Percentiles rank a stretch among this genome's conserved stretches.
phyloP scores from a whole-genome alignment of 371 early-diverging fungal genomes.

The Zopfochytrium polystomum region DNA sequence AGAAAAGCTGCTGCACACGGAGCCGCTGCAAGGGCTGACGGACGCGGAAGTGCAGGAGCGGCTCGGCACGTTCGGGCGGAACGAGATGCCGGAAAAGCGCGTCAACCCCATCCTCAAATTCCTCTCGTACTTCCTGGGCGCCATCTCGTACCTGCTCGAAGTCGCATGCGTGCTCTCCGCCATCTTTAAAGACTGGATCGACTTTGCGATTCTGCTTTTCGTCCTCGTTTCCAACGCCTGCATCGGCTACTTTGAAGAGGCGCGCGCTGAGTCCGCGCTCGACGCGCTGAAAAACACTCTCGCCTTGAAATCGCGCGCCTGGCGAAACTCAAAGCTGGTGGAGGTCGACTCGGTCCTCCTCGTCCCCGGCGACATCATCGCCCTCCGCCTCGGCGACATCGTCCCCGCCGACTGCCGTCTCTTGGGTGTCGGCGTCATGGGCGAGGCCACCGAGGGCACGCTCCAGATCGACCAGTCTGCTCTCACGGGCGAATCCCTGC shows the following conservation, averaged over 20 bases:
- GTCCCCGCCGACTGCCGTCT: constrained; percentile 89
- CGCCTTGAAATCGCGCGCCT: constrained; percentile 75
- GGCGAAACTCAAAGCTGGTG: constrained; percentile 73
- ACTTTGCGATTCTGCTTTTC: constrained; percentile 81
- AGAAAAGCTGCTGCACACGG: constrained; percentile 40
- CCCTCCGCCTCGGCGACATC: constrained; percentile 88
- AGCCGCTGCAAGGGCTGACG: constrained; percentile 38
- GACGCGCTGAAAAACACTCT: constrained; percentile 87
- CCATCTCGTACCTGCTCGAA: constrained; percentile 87
- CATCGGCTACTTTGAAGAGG: constrained; percentile 88
- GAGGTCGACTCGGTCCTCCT: constrained; percentile 72
- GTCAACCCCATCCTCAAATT: constrained; percentile 83
- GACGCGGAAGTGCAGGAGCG: constrained; percentile 35
- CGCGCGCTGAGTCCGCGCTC: constrained; percentile 85
- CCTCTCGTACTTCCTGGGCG: constrained; percentile 81
- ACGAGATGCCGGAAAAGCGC: constrained; percentile 71
- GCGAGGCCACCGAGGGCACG: constrained; percentile 70
- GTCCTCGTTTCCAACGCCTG: constrained; percentile 83
- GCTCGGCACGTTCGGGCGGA: constrained; percentile 35
- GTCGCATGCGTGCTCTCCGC: constrained; percentile 60
- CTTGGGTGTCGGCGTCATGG: constrained; percentile 79
- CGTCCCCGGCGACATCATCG: constrained; percentile 83
- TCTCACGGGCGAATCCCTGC: constrained; percentile 90
- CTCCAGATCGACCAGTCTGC: constrained; percentile 93
- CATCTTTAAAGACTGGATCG: constrained; percentile 69